Evolutionary conservation across 1,284 basidiomycete genomes (phyloP).

Genomic region (Rhodotorula sp.): DNA sequence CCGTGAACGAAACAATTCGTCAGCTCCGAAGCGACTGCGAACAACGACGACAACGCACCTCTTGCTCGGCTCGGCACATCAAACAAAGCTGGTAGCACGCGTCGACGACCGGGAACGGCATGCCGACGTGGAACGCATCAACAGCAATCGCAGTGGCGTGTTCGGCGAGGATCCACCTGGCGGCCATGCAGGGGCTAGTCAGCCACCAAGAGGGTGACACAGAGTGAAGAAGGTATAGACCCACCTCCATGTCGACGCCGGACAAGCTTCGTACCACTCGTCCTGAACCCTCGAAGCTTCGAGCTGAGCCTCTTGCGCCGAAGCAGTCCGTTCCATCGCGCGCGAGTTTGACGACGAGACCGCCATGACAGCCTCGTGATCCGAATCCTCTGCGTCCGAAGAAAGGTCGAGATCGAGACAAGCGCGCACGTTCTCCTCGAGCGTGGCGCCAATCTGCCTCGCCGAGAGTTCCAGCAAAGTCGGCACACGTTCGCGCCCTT

Average conservation of each 20-base stretch:
- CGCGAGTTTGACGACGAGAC: not conserved
- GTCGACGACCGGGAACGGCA: not conserved
- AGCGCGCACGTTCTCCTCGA: slow-evolving; percentile 6
- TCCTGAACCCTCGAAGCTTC: not conserved
- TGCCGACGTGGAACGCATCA: not conserved
- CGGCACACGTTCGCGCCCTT: not conserved
- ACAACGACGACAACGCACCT: not conserved
- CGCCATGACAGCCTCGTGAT: not conserved
- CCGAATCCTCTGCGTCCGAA: too few species aligned
- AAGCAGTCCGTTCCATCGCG: not conserved
- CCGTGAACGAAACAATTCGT: too few species aligned
- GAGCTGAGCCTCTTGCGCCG: slow-evolving; percentile 7
- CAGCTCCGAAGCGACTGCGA: not conserved
- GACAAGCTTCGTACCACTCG: slow-evolving; percentile 20
- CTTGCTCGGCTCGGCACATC: not conserved
- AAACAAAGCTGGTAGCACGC: slow-evolving; percentile 5
- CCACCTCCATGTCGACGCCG: slow-evolving; percentile 1
- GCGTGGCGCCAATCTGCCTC: slow-evolving; percentile 6
- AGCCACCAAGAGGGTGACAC: rapidly evolving
- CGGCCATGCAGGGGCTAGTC: not conserved
- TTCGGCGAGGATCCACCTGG: slow-evolving; percentile 17
- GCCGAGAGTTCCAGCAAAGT: slow-evolving; percentile 9
- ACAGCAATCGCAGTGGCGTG: slow-evolving; percentile 16
- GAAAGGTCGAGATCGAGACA: not conserved
- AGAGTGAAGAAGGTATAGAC: not conserved